Base-by-base conservation (phyloP, 2,329 filamentous ascomycete genomes). In the Ophiognomonia clavigignenti-juglandacearum region DNA sequence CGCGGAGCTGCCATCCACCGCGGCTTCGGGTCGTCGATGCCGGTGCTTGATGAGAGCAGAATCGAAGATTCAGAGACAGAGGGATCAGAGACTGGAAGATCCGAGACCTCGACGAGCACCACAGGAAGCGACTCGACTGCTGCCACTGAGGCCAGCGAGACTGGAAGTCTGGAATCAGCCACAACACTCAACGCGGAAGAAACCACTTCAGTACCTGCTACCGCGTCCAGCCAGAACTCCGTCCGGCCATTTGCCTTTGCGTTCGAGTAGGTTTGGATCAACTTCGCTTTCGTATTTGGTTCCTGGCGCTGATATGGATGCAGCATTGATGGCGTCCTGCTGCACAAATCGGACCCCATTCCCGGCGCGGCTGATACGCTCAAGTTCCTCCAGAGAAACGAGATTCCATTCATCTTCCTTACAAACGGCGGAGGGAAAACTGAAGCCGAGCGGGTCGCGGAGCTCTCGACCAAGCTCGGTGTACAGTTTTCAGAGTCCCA, bases 341-440 rank as follows among this genome's bases (percentile, higher is more conserved):
- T 97, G 26, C 88, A 91, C 60, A 86, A 86, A 51, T 81, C 86
- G 4, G 80, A 83, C 53, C 83, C 88, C 3, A 83, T 97, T 39
- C 85, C 88, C 2, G 85, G 87, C 26, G 92, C 93, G 2, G 73
- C 80, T 1, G 76, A 87, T 59, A 78, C 90, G 13, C 77, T 98
- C 18, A 70, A 73, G 24, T 85, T 82, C 59, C 82, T 97, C 18
- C 82, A 90, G 56, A 68, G 76, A 39, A 77, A 90, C 59, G 74
- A 79, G 39, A 88, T 96, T 38, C 91, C 91, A 11, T 97, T 95
- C 69, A 92, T 98, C 59, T 80, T 98, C 27, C 75, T 98, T 53
- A 98, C 93, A 50, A 98, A 98, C 67, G 93, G 93, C 57, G 93
- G 93, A 35, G 93, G 93, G 48, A 89, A 86, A 61, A 80, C 83